Percentiles rank a stretch among this genome's conserved stretches.
phyloP scores from a whole-genome alignment of 2,329 filamentous ascomycete genomes.

The Phialophora chinensis region DNA sequence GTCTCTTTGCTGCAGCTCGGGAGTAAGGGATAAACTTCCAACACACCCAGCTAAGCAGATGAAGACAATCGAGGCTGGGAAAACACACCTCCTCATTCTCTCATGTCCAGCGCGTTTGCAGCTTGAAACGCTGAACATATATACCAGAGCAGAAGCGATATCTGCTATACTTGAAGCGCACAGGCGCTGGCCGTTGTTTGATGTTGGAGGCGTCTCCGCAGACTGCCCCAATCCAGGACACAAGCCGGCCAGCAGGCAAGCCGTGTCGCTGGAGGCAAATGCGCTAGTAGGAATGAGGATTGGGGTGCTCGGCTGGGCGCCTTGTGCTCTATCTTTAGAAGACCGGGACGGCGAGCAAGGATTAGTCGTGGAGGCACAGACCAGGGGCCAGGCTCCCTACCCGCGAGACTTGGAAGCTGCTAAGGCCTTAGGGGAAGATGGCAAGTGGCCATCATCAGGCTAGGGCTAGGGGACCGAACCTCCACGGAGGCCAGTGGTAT shows the following conservation, averaged over 20 bases:
- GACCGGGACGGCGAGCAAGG: neutral
- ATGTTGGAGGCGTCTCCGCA: conserved; percentile 17
- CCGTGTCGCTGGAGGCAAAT: conserved; percentile 22
- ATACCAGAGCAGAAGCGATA: conserved; percentile 18
- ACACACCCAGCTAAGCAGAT: neutral
- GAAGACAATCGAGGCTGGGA: neutral
- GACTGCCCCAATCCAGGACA: conserved; percentile 6
- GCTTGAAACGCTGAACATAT: conserved; percentile 17
- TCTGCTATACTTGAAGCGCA: conserved; percentile 9
- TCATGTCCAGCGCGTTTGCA: neutral
- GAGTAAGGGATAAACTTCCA: conserved; percentile 6
- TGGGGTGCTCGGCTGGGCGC: conserved; percentile 16
- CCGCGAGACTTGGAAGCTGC: neutral
- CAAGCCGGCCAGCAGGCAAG: conserved; percentile 4
- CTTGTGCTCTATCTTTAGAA: conserved; percentile 23
- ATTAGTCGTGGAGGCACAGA: conserved; percentile 6
- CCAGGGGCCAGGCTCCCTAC: conserved; percentile 4
- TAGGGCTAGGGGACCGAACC: conserved; percentile 20
- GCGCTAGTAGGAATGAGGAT: neutral
- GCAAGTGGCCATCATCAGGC: conserved; percentile 14
- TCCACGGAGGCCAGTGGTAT: conserved; percentile 17
- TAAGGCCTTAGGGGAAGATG: conserved; percentile 14
- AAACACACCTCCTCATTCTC: neutral
- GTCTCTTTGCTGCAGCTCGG: neutral
- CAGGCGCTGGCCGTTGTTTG: conserved; percentile 9